Evolutionary conservation across 352 stramenopile genomes (phyloP), one percentile per base, ranked within the genome.

Genomic region (Thalassiosira mediterranea): DNA sequence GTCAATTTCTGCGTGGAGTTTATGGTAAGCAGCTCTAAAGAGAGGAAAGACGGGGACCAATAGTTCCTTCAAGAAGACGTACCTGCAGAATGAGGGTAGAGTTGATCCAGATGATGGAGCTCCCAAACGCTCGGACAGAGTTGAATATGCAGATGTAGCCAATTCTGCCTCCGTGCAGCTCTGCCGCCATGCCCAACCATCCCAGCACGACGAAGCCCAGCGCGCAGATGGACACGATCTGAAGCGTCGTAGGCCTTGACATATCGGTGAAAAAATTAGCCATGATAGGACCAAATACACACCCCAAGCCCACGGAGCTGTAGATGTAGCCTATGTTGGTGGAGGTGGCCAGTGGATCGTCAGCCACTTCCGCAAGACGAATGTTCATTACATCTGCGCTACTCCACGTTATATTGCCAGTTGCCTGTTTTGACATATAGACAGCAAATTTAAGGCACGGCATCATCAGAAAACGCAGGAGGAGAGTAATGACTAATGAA

Each of bases 311-410:
- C 31, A 74, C 61, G 15, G 21, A 52, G 10, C 7, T 84, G 48
- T 4, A 74, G 21, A 49, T 74, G 74, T 8, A 84, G 37, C 23
- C 58, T 34, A 47, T 23, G 29, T 51, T 56, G 15, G 61, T 61
- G 2, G 52, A 25, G 3, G 49, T 28, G 1, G 44, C 34, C 2
- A 49, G 25, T 57, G 19, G 21, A 42, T 49, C 37, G 29, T 61
- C 52, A 10, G 44, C 37, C 10, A 70, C 66, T 61, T 64, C 51
- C 1, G 71, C n/a, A 47, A 84, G 79, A 2, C 40, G 25, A 3
- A 84, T 74, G 52, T 83, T 87, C 10, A 87, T 34, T 4, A 87
- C 57, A 61, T 84, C 75, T 10, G 62, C 70, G 4, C 63, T 72
- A 52, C 44, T 76, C n/a, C n/a, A n/a, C 19, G 42, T 46, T 2